These are phyloP conservation scores for Podaxis pistillaris DNA, from an alignment of 768 basidiomycete genomes.

Conservation along the genomic window DNA sequence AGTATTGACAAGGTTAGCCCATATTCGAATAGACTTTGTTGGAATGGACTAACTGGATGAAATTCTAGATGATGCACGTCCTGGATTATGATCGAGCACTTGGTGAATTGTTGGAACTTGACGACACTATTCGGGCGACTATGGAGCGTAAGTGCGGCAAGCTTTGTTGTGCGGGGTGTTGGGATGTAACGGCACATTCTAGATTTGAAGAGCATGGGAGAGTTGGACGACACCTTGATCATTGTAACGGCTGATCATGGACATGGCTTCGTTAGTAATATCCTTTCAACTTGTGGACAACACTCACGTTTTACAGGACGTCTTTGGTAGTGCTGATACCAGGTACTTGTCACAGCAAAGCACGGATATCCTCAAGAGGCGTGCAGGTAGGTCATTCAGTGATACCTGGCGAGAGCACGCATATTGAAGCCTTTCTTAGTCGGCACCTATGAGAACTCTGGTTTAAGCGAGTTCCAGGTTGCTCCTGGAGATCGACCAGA, in stretches of 20 bases:
- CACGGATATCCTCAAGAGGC: conserved; percentile 32
- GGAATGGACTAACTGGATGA: background rate
- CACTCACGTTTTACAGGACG: conserved; percentile 29
- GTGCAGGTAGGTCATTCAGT: conserved; percentile 21
- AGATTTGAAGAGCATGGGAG: conserved; percentile 43
- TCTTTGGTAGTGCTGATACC: conserved; percentile 41
- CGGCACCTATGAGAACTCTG: conserved; percentile 37
- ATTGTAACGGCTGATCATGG: conserved; percentile 47
- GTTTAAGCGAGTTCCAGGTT: conserved; percentile 40
- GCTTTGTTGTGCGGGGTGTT: background rate
- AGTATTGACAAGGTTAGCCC: conserved; percentile 40
- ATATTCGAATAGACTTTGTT: background rate
- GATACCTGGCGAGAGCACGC: background rate
- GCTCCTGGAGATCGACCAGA: conserved; percentile 34
- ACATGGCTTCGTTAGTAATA: conserved; percentile 39
- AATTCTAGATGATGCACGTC: conserved; percentile 43
- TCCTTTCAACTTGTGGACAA: background rate
- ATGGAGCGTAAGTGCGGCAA: conserved; percentile 32
- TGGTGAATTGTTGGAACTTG: conserved; percentile 43
- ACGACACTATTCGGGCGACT: conserved; percentile 42
- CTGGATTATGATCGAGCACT: conserved; percentile 47
- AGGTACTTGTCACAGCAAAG: conserved; percentile 34
- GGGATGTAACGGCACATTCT: background rate
- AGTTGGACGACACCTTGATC: conserved; percentile 40
- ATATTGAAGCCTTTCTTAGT: conserved; percentile 22